phyloP scores from a whole-genome alignment of 2,329 filamentous ascomycete genomes.

The Fusarium zealandicum region DNA sequence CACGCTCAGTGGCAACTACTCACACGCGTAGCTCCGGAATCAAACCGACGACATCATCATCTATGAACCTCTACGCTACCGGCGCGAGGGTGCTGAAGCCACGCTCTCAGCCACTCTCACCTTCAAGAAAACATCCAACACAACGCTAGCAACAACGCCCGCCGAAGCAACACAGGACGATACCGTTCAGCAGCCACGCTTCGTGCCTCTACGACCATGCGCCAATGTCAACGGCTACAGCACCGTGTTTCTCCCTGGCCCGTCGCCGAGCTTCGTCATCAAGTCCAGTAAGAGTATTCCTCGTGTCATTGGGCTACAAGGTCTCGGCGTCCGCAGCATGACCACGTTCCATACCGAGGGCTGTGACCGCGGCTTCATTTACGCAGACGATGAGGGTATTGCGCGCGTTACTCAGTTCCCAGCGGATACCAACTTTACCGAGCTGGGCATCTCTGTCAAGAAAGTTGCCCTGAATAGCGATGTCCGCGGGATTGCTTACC shows the following conservation, averaged over 20 bases:
- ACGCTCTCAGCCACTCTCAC: slow-evolving; percentile 65
- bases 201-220: slow-evolving; percentile 64
- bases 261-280: slow-evolving; percentile 81
- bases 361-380: slow-evolving; percentile 84
- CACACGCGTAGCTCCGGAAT: slow-evolving; percentile 69
- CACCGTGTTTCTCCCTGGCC: slow-evolving; percentile 82
- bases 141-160: slow-evolving; percentile 67
- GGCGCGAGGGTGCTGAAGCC: slow-evolving; percentile 46
- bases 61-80: slow-evolving; percentile 78
- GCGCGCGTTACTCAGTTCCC: slow-evolving; percentile 79
- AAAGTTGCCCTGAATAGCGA: slow-evolving; percentile 76
- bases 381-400: slow-evolving; percentile 75
- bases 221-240: slow-evolving; percentile 78
- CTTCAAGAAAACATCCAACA: slow-evolving; percentile 79
- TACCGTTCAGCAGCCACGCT: slow-evolving; percentile 54
- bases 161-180: slow-evolving; percentile 60
- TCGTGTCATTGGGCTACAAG: slow-evolving; percentile 75
- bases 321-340: slow-evolving; percentile 72
- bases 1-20: neutral
- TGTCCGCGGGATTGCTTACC: slow-evolving; percentile 77
- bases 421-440: slow-evolving; percentile 68
- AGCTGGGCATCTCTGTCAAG: slow-evolving; percentile 77
- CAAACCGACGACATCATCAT: slow-evolving; percentile 82
- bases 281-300: slow-evolving; percentile 82
- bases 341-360: slow-evolving; percentile 78